Percentiles rank a stretch among this genome's conserved stretches.
Evolutionary conservation across 1,139 yeast species (phyloP).

Genomic region (Candida anutae): DNA sequence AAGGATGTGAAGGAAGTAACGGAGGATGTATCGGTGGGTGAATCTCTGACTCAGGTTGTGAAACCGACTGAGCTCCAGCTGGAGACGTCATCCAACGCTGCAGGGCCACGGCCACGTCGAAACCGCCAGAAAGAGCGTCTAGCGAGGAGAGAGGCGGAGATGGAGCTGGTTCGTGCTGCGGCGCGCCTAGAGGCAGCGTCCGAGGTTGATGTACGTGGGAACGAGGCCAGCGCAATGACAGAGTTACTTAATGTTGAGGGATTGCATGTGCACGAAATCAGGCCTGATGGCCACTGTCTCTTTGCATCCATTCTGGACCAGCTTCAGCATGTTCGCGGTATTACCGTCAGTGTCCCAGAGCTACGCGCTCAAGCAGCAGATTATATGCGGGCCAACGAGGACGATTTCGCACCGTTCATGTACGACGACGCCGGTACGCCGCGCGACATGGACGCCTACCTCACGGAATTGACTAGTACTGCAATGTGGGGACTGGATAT

Average conservation of each 20-base stretch:
- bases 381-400: constrained; percentile 54
- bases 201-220: constrained; percentile 58
- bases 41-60: neutral
- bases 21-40: neutral
- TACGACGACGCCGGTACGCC: constrained; percentile 61
- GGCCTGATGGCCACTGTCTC: constrained; percentile 92
- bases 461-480: constrained; percentile 58
- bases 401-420: constrained; percentile 73
- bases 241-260: constrained; percentile 40
- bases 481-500: constrained; percentile 96
- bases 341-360: constrained; percentile 36
- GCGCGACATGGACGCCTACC: constrained; percentile 62
- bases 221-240: constrained; percentile 62
- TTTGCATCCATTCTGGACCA: constrained; percentile 85
- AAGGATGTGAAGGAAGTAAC: neutral
- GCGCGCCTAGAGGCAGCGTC: constrained; percentile 65
- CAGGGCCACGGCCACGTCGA: constrained; percentile 20
- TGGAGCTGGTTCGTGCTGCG: constrained; percentile 52
- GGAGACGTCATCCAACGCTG: neutral
- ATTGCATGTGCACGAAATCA: constrained; percentile 54
- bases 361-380: constrained; percentile 60
- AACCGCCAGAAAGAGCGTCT: constrained; percentile 82
- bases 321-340: constrained; percentile 20
- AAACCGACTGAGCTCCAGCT: neutral
- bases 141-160: constrained; percentile 67